Evolutionary conservation across 164 flowering plant species (phyloP).

Genomic region (Kingdonia uniflora): DNA sequence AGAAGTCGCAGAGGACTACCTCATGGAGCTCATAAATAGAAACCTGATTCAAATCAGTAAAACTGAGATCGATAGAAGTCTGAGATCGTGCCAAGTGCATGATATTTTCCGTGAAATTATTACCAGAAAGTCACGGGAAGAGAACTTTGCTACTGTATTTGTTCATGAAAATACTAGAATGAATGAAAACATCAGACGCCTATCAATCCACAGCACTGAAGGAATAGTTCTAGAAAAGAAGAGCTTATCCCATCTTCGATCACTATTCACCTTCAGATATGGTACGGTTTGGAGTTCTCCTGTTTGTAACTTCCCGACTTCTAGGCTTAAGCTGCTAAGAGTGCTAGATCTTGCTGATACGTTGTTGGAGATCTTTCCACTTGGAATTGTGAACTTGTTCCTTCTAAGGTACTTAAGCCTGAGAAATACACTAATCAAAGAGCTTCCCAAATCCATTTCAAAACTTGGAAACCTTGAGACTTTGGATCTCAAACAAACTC

Average conservation of each 20-base stretch:
- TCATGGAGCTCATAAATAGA: too few species aligned
- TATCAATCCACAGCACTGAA: constrained; percentile 3
- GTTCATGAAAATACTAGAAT: too few species aligned
- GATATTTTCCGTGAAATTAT: too few species aligned
- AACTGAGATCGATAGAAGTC: too few species aligned
- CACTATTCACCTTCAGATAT: neutral
- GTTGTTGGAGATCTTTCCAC: constrained; percentile 1
- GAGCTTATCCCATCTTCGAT: neutral
- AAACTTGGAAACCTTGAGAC: constrained; percentile 6
- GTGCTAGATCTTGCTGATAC: constrained; percentile 5
- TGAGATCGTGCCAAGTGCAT: too few species aligned
- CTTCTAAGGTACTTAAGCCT: constrained; percentile 6
- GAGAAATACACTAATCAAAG: constrained; percentile 5
- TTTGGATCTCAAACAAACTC: constrained; percentile 6
- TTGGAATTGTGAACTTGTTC: neutral
- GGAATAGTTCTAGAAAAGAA: neutral
- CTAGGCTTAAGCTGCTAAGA: constrained; percentile 1
- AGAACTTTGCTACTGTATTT: too few species aligned
- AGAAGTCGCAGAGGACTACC: too few species aligned
- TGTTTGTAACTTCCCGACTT: neutral
- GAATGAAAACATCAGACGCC: too few species aligned
- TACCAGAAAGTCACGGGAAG: too few species aligned
- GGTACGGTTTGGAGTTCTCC: neutral
- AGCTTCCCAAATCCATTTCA: constrained; percentile 6
- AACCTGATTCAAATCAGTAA: too few species aligned